Base-by-base conservation (phyloP, 371 early-diverging fungal species). In the Mortierella sp. region DNA sequence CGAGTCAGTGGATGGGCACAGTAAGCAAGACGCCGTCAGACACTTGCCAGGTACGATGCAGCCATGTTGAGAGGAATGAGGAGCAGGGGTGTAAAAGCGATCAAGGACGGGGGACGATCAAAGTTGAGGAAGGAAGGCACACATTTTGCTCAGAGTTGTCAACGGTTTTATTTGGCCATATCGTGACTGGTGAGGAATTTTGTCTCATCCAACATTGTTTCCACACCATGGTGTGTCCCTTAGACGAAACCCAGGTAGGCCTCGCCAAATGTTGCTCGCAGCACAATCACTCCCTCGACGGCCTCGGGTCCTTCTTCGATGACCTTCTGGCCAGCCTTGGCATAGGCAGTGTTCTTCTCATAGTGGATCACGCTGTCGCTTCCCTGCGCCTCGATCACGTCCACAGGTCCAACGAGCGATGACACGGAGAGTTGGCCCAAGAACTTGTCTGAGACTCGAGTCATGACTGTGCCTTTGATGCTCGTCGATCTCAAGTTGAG, bases 401-500 rank as follows among this genome's bases (percentile, higher is more conserved):
- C 38, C 9, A 59, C 61, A 2, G 42, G 21, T 14, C 72, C 67
- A 3, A 67, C n/a, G 1, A 58, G 14, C 13, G 59, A 19, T 4
- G 31, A 14, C 34, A 67, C 58, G 13, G 9, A n/a, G 55, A 72
- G 38, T 19, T 58, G 26, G 24, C 72, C 72, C 42, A 62, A 23
- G 51, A 62, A 72, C 54, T 53, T 55, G 63, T 72, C 72, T 28
- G 72, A 56, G 4, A 71, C 51, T 18, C 10, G 38, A 26, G 71
- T 38, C n/a, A n/a, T 2, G 34, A 61, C 41, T 6, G 19, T 26
- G 39, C 71, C 71, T 1, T 23, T 56, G 18, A 43, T n/a, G 46
- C 52, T 46, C 6, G 19, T 28, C 10, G 61, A 21, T 30, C 23
- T 51, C 41, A 65, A 39, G 34, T 13, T 23, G 13, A 71, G 53